These are phyloP conservation scores for Coniferiporia weirii DNA, from an alignment of 1,284 basidiomycete species.

Conservation along the genomic window DNA sequence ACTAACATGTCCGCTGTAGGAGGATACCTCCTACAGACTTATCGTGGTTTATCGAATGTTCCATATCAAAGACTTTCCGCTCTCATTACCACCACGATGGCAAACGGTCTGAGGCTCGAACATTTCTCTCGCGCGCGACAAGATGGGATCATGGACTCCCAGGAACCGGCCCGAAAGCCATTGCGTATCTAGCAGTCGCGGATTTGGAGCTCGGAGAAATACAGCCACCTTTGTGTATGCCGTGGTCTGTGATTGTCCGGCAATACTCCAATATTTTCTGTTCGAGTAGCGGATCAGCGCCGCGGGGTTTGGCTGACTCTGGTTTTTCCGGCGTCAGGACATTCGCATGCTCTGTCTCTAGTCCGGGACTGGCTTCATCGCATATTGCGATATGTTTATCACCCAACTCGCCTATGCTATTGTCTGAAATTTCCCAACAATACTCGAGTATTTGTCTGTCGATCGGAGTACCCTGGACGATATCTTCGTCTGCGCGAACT, in stretches of 20 bases:
- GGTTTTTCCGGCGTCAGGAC: background rate
- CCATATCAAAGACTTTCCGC: too few species aligned
- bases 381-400: background rate
- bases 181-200: background rate
- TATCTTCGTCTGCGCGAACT: background rate
- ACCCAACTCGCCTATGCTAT: background rate
- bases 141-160: too few species aligned
- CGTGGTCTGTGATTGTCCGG: conserved; percentile 7
- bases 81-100: too few species aligned
- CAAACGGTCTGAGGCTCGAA: too few species aligned
- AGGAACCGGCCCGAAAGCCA: background rate
- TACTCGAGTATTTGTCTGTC: conserved; percentile 8
- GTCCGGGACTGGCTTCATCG: background rate
- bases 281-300: background rate
- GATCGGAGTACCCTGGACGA: background rate
- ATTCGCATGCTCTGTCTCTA: background rate
- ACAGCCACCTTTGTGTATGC: background rate
- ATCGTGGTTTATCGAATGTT: too few species aligned
- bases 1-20: too few species aligned
- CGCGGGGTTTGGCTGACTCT: background rate
- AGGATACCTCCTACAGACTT: too few species aligned
- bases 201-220: background rate
- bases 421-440: conserved; percentile 7
- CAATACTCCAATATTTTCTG: conserved; percentile 7
- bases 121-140: too few species aligned